Evolutionary conservation across 2,329 filamentous ascomycete genomes (phyloP), one percentile per base, ranked within the genome.

Genomic region (Epichloe uncinata): DNA sequence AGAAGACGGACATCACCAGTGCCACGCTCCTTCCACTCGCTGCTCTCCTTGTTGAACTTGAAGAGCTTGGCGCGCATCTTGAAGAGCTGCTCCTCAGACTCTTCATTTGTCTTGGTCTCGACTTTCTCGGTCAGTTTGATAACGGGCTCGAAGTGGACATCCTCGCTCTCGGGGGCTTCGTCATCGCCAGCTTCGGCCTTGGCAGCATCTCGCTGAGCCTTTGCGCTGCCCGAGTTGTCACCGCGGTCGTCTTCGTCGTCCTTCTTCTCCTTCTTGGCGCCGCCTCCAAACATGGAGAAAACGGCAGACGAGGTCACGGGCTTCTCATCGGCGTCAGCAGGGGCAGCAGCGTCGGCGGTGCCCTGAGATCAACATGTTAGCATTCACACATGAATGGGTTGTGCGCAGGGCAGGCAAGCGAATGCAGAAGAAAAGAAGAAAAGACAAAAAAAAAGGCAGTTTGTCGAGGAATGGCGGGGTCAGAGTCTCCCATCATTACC

Each of bases 21-120:
- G 57, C 93, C 93, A 66, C 93, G 85, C 82, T 98, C 93, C 79
- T 97, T 98, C 93, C 93, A 98, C 76, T 97, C 93, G 69, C 84
- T 84, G 61, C 78, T 81, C 49, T 95, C 88, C 61, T 86, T 81
- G 71, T 95, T 84, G 69, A 97, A 98, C 75, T 90, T 91, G 84
- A 98, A 98, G 58, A 98, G 85, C 81, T 98, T 98, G 66, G 93
- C 93, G 63, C 93, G 87, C 91, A 97, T 96, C 84, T 97, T 97
- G 82, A 97, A 98, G 38, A 82, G 77, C 75, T 95, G 87, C 75
- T 97, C 90, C 77, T 98, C 93, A 43, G 84, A 81, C 77, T 98
- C 93, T 73, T 98, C 93, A 74, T 96, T 95, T 70, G 93, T 97
- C 80, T 95, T 95, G 65, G 81, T 85, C 66, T 97, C 91, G 62